Conservation (phyloP, 2,329 filamentous ascomycete species). For the Aspergillus japonicus region DNA sequence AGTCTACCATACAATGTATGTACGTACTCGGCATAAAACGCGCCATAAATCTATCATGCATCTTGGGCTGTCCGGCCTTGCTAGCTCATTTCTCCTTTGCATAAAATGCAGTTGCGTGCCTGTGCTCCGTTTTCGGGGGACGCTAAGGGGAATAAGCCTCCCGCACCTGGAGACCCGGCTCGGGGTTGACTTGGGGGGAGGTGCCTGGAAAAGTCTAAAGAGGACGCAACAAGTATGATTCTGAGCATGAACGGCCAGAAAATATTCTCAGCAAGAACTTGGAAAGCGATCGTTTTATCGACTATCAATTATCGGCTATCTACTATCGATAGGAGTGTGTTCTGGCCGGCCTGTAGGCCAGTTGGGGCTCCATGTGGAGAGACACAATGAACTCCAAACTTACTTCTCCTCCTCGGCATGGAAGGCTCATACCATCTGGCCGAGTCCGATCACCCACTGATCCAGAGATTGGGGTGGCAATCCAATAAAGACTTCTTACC, state of each 20-base stretch:
- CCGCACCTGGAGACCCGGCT: neutral
- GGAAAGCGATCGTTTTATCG: neutral
- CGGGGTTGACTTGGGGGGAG: neutral
- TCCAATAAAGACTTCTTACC: slow-evolving; percentile 2
- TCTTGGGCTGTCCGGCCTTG: neutral
- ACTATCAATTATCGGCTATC: slow-evolving; percentile 3
- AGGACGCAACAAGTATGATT: neutral
- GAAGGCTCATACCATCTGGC: neutral
- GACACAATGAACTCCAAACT: slow-evolving; percentile 3
- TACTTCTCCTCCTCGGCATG: neutral
- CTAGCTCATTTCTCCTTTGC: neutral
- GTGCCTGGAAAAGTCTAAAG: neutral
- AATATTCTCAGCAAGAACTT: neutral
- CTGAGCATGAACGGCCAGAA: no score
- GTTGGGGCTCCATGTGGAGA: neutral
- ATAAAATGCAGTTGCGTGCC: neutral
- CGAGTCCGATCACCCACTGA: slow-evolving; percentile 1
- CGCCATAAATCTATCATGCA: neutral
- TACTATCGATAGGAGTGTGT: slow-evolving; percentile 2
- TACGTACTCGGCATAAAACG: neutral
- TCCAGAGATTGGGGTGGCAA: slow-evolving; percentile 15
- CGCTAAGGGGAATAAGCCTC: neutral
- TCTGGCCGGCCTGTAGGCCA: neutral
- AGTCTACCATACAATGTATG: neutral
- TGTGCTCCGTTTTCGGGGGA: neutral